Conservation (phyloP, 2,329 filamentous ascomycete genomes). For the Trichoderma sp. region DNA sequence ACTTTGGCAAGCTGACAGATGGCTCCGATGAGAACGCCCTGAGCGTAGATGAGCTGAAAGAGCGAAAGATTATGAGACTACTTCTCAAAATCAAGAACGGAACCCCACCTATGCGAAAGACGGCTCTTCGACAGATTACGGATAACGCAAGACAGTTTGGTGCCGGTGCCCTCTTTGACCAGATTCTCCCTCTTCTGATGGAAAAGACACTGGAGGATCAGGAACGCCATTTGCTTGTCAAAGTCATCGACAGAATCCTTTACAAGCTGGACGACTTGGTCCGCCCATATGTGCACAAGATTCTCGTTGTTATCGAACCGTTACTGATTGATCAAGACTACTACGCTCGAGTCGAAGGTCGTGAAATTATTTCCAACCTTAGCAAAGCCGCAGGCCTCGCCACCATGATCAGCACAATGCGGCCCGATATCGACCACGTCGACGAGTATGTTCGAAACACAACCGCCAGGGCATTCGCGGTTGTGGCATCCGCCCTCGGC, state of each 20-base stretch:
- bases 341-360: slow-evolving; percentile 95
- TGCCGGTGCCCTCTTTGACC: slow-evolving; percentile 91
- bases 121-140: slow-evolving; percentile 91
- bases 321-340: slow-evolving; percentile 99
- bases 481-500: slow-evolving; percentile 92
- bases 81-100: slow-evolving; percentile 99
- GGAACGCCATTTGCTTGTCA: slow-evolving; percentile 95
- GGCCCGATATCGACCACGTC: slow-evolving; percentile 96
- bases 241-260: slow-evolving; percentile 96
- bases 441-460: slow-evolving; percentile 99
- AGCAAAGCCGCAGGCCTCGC: slow-evolving; percentile 95
- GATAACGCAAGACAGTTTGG: slow-evolving; percentile 97
- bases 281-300: slow-evolving; percentile 96
- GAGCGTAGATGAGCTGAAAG: slow-evolving; percentile 93
- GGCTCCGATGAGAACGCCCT: slow-evolving; percentile 89
- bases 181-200: slow-evolving; percentile 96
- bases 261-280: slow-evolving; percentile 99
- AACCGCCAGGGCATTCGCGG: slow-evolving; percentile 93
- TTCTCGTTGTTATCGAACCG: slow-evolving; percentile 98
- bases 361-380: slow-evolving; percentile 98
- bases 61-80: slow-evolving; percentile 97
- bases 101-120: slow-evolving; percentile 98
- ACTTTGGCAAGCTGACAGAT: slow-evolving; percentile 97
- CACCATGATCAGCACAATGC: slow-evolving; percentile 99
- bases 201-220: slow-evolving; percentile 98